Base-by-base conservation (phyloP, 169 alveolate species). In the Besnoitia besnoiti region DNA sequence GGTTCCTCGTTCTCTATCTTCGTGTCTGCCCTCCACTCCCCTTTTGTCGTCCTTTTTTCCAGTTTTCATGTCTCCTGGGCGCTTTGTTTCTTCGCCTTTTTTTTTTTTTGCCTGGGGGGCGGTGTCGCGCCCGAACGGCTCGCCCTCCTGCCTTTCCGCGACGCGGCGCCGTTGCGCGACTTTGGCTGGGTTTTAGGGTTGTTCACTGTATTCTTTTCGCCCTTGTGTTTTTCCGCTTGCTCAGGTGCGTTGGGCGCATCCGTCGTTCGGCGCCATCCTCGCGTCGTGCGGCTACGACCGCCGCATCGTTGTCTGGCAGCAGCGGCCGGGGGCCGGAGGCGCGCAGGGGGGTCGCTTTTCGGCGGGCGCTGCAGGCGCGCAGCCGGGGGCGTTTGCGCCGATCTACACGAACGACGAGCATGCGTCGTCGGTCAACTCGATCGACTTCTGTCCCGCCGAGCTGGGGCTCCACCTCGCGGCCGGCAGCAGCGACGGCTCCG, bases 261-360 rank as follows among this genome's bases (percentile, higher is more conserved):
- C 99, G 33, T 96, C 95, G 89, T 97, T 91, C 88, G 99, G 98
- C 24, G 96, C 95, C 55, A 77, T 97, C 16, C 85, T 98, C 55
- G 99, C 98, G 19, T 95, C 98, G 21, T 96, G 98, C 80, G 97
- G 98, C 46, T 97, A 95, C 90, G 99, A 98, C 94, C 96, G 95
- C 91, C 95, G 94, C 39, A 96, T 97, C 42, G 75, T 94, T 39
- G 96, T 98, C 42, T 97, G 98, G 97, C 96, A 96, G 95, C 98
- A 97, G 94, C 92, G 61, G 59, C 30, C 35, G 27, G 35, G 79
- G 30, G 79, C 95, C 10, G 85, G 92, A 73, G 91, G 8, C 27
- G 33, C 14, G 4, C 46, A n/a, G 19, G 24, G 59, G 85, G 21
- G 12, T 37, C 40, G 47, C 59, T 0, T 27, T 19, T 1, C 4